Percentiles rank a stretch among this genome's conserved stretches.
These are phyloP conservation scores for Dothiorella sarmentorum DNA, from an alignment of 2,329 filamentous ascomycete genomes.

Conservation along the genomic window DNA sequence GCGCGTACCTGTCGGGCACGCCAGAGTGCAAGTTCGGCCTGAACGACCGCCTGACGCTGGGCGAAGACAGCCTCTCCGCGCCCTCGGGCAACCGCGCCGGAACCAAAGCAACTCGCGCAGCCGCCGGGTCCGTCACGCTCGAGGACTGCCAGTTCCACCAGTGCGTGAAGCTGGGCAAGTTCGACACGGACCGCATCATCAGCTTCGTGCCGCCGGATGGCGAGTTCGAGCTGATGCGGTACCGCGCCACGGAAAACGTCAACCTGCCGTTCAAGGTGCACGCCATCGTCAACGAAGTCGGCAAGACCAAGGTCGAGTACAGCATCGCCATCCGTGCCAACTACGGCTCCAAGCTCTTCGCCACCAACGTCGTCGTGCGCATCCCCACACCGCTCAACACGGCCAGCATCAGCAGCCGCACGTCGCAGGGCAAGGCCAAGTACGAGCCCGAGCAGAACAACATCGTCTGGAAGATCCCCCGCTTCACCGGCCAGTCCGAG, in stretches of 20 bases:
- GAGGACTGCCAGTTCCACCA: slow-evolving; percentile 99
- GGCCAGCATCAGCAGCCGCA: slow-evolving; percentile 86
- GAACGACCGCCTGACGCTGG: slow-evolving; percentile 91
- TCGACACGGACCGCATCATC: slow-evolving; percentile 94
- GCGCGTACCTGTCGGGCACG: slow-evolving; percentile 91
- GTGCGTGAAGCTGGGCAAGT: slow-evolving; percentile 95
- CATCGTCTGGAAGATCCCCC: slow-evolving; percentile 97
- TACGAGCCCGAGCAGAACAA: slow-evolving; percentile 98
- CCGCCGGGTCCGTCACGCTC: slow-evolving; percentile 89
- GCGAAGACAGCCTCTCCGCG: slow-evolving; percentile 58
- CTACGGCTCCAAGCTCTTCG: slow-evolving; percentile 93
- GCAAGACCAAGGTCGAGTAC: slow-evolving; percentile 97
- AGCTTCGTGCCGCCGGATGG: slow-evolving; percentile 95
- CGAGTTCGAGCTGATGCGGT: slow-evolving; percentile 98
- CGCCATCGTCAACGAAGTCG: slow-evolving; percentile 95
- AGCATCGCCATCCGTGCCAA: slow-evolving; percentile 97
- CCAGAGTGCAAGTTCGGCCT: slow-evolving; percentile 99
- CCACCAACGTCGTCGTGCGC: slow-evolving; percentile 90
- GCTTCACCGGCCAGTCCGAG: slow-evolving; percentile 98
- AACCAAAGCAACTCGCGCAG: slow-evolving; percentile 89
- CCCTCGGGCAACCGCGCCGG: slow-evolving; percentile 72
- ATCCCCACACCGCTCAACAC: slow-evolving; percentile 97
- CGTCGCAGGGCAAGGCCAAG: slow-evolving; percentile 94
- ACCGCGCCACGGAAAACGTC: slow-evolving; percentile 96
- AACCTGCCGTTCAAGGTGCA: slow-evolving; percentile 99